Conservation (phyloP, 2,329 filamentous ascomycete genomes). For the Pyrenophora teres region DNA sequence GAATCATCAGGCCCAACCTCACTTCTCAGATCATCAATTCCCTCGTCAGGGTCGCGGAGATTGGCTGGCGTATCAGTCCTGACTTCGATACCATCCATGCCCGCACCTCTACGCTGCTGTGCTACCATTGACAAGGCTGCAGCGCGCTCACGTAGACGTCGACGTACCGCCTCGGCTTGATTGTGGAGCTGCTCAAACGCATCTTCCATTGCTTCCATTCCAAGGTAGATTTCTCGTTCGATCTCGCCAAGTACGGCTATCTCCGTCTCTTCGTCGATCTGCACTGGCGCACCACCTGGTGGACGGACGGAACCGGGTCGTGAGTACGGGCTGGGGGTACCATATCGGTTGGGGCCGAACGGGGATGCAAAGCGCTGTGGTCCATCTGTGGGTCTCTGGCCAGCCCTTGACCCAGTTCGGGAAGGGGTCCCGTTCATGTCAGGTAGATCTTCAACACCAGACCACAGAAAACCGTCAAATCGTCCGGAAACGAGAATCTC, state of each 20-base stretch:
- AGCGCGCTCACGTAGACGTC: conserved; percentile 77
- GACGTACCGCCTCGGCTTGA: conserved; percentile 79
- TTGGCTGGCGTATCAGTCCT: conserved; percentile 56
- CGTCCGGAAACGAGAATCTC: conserved; percentile 91
- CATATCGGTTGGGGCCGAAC: conserved; percentile 58
- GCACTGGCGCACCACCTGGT: conserved; percentile 67
- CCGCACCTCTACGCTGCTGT: conserved; percentile 59
- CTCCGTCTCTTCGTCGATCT: conserved; percentile 91
- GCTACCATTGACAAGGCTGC: conserved; percentile 74
- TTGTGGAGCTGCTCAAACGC: conserved; percentile 91
- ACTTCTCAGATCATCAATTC: conserved; percentile 49
- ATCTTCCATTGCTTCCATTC: conserved; percentile 94
- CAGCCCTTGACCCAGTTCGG: conserved; percentile 40
- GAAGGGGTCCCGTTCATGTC: conserved; percentile 30
- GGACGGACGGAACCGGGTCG: conserved; percentile 43
- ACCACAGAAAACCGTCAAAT: conserved; percentile 95
- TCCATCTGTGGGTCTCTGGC: conserved; percentile 49
- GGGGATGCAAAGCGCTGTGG: conserved; percentile 49
- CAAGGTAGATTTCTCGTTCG: conserved; percentile 87
- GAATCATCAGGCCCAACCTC: conserved; percentile 76
- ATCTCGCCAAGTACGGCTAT: conserved; percentile 88
- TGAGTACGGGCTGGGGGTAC: conserved; percentile 39
- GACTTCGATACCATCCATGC: conserved; percentile 48
- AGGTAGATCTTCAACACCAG: conserved; percentile 71
- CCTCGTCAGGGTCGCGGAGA: conserved; percentile 39